Conservation (phyloP, 75 land plant genomes). For the Isoetes taiwanensis region DNA sequence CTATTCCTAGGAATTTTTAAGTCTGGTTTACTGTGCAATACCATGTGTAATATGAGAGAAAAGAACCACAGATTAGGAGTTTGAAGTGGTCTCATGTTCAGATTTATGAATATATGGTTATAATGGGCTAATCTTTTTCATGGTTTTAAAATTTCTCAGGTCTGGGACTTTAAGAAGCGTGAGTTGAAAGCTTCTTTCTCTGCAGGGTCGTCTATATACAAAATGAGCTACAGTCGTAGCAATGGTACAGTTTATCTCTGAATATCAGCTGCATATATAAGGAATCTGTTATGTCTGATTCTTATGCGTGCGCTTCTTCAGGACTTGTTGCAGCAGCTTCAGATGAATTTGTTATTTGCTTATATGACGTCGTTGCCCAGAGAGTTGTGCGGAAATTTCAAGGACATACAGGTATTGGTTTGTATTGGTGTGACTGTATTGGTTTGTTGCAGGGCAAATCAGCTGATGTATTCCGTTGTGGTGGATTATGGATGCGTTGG, state of each 20-base stretch:
- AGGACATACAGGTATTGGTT: constrained; percentile 83
- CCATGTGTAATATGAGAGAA: background rate
- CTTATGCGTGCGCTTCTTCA: constrained; percentile 16
- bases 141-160: constrained; percentile 22
- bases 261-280: too few relatives aligned
- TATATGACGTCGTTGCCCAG: constrained; percentile 63
- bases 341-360: constrained; percentile 61
- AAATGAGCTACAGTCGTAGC: constrained; percentile 55
- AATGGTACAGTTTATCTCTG: too few relatives aligned
- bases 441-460: constrained; percentile 56
- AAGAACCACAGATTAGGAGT: background rate
- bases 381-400: constrained; percentile 78
- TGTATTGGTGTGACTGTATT: too few relatives aligned
- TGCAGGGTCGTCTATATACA: constrained; percentile 47
- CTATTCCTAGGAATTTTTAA: background rate
- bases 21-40: constrained; percentile 4
- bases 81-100: background rate
- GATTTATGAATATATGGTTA: background rate
- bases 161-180: constrained; percentile 78
- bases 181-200: constrained; percentile 50
- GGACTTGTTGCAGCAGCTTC: constrained; percentile 77
- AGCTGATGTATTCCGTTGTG: constrained; percentile 61
- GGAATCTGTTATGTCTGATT: too few relatives aligned
- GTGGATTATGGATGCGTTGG: constrained; percentile 29
- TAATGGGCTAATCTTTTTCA: background rate